Evolutionary conservation across 192 early-diverging fungal species (phyloP).

Genomic region (Entophlyctis luteolus): DNA sequence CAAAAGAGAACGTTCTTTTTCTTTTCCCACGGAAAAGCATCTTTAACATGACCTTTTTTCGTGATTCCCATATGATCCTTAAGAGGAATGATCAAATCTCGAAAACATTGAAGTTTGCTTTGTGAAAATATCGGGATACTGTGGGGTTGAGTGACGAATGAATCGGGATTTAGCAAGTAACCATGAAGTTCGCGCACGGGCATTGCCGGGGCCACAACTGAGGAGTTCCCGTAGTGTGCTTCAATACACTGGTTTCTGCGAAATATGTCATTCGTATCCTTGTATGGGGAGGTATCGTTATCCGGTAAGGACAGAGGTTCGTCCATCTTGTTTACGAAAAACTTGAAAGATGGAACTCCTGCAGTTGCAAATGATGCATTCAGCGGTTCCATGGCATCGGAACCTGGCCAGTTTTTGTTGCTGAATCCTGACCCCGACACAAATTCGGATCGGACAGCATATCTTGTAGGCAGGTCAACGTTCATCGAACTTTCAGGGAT

Average conservation of each 20-base stretch:
- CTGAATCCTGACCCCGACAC: background rate
- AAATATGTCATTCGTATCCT: background rate
- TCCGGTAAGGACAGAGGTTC: background rate
- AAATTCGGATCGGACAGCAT: background rate
- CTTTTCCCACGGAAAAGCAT: slow-evolving; percentile 3
- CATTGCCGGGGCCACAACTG: too few relatives aligned
- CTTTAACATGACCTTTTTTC: background rate
- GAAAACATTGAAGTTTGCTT: background rate
- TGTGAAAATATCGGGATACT: background rate
- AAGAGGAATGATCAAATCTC: background rate
- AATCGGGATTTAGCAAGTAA: background rate
- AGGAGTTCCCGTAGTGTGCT: too few relatives aligned
- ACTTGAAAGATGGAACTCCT: background rate
- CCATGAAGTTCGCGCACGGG: background rate
- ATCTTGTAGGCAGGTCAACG: background rate
- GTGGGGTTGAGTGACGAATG: background rate
- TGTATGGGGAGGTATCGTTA: background rate
- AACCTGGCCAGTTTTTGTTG: background rate
- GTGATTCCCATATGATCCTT: background rate
- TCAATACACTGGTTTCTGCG: background rate
- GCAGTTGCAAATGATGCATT: background rate
- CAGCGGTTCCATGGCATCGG: background rate
- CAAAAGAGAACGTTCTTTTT: slow-evolving; percentile 4
- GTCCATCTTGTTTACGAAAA: background rate
- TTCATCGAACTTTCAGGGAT: background rate